Percentiles rank a stretch among this genome's conserved stretches.
These are phyloP conservation scores for Syzygium aqueum DNA, from an alignment of 345 rosid species.

Conservation along the genomic window DNA sequence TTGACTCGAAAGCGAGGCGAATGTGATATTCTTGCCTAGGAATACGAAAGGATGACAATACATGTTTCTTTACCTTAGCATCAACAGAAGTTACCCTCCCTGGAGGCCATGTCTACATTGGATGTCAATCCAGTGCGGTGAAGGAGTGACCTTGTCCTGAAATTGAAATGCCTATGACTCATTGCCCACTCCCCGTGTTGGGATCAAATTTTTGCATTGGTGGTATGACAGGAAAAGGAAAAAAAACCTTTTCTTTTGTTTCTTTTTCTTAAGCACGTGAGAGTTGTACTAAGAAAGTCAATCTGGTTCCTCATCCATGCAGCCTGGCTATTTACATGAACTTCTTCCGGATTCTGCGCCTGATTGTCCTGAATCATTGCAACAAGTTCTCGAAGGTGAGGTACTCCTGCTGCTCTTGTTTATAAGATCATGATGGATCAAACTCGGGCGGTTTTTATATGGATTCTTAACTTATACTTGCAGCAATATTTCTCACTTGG, in stretches of 20 bases:
- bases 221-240: not conserved
- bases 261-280: not conserved
- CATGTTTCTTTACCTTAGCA: not conserved
- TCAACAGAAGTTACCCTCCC: not conserved
- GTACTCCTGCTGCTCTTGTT: not conserved
- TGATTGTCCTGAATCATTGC: constrained; percentile 56
- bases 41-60: not conserved
- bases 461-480: not conserved
- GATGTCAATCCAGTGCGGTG: constrained; percentile 15
- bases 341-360: constrained; percentile 85
- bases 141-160: not conserved
- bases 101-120: not conserved
- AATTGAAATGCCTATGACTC: not conserved
- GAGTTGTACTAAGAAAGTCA: not conserved
- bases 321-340: constrained; percentile 80
- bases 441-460: not conserved
- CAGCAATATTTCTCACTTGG: not conserved
- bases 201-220: not conserved
- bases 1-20: not conserved
- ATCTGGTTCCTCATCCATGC: constrained; percentile 11
- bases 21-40: not conserved
- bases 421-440: not conserved
- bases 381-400: constrained; percentile 75
- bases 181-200: constrained; percentile 26
- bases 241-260: not conserved